phyloP scores from a whole-genome alignment of 2,329 filamentous ascomycete genomes.

The Pseudopithomyces chartarum region DNA sequence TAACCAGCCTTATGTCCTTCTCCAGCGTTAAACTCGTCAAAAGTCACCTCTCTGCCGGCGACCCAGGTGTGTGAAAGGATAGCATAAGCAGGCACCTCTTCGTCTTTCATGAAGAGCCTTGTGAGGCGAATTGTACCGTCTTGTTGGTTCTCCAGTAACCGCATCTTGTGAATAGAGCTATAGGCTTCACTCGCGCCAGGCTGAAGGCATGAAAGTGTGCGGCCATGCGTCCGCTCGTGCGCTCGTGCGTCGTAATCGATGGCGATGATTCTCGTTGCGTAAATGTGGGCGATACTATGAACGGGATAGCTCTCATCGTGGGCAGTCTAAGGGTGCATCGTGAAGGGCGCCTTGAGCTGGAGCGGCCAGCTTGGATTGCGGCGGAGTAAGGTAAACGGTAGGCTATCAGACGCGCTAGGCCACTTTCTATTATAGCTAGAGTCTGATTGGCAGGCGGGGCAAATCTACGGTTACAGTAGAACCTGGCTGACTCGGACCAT shows the following conservation, averaged over 20 bases:
- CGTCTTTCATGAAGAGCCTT: slow-evolving; percentile 2
- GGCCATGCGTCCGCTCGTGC: background rate
- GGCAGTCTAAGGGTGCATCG: background rate
- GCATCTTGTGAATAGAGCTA: background rate
- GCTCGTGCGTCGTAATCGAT: background rate
- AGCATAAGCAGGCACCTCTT: slow-evolving; percentile 5
- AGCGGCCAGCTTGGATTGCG: background rate
- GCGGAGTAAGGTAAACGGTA: background rate
- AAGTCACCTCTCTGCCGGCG: slow-evolving; percentile 2
- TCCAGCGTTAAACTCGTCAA: slow-evolving; percentile 1
- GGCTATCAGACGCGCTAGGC: background rate
- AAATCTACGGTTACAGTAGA: too few relatives aligned
- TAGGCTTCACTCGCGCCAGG: background rate
- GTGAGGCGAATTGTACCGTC: background rate
- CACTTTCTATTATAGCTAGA: background rate
- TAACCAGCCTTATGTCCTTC: background rate
- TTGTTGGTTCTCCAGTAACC: background rate
- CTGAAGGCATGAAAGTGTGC: background rate
- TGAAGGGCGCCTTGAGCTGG: background rate
- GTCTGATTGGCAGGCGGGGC: too few relatives aligned
- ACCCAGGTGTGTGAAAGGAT: slow-evolving; percentile 7
- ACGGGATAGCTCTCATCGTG: background rate
- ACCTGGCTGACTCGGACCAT: too few relatives aligned
- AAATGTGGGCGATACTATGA: background rate
- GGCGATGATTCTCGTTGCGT: background rate